These are phyloP conservation scores for Delonix regia DNA, from an alignment of 306 rosid genomes.

Conservation along the genomic window DNA sequence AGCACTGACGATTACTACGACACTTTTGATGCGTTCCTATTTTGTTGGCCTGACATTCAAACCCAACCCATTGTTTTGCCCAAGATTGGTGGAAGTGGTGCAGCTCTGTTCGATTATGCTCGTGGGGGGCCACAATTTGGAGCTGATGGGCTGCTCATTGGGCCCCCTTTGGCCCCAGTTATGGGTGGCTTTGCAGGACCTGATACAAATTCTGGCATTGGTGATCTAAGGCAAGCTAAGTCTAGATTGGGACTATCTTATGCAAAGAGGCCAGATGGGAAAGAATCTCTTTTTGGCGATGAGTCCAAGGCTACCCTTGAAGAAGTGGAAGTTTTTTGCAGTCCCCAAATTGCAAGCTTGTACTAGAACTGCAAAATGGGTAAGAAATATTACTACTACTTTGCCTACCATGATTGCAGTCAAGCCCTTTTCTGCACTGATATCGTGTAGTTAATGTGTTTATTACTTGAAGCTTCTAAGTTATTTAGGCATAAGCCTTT, in stretches of 20 bases:
- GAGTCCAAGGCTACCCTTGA: slow-evolving; percentile 65
- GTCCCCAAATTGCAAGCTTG: slow-evolving; percentile 90
- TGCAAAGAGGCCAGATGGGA: slow-evolving; percentile 87
- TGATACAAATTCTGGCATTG: slow-evolving; percentile 55
- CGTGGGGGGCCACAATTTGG: slow-evolving; percentile 91
- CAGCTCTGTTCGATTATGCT: slow-evolving; percentile 55
- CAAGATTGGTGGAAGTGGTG: slow-evolving; percentile 56
- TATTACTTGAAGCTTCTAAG: slow-evolving; percentile 25
- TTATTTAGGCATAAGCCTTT: slow-evolving; percentile 2
- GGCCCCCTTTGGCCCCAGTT: slow-evolving; percentile 55
- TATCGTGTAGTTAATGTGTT: slow-evolving; percentile 4
- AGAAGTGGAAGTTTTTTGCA: slow-evolving; percentile 85
- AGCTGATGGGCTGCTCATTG: slow-evolving; percentile 77
- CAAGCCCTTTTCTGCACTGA: background rate
- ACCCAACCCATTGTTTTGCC: slow-evolving; percentile 43
- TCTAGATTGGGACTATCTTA: slow-evolving; percentile 86
- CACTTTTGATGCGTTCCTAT: slow-evolving; percentile 83
- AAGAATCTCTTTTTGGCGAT: slow-evolving; percentile 82
- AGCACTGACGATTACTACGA: slow-evolving; percentile 95
- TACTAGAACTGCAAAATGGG: slow-evolving; percentile 50
- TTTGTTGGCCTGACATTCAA: slow-evolving; percentile 47
- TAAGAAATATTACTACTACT: background rate
- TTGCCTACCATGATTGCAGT: background rate
- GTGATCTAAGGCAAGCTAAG: slow-evolving; percentile 82
- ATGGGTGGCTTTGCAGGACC: slow-evolving; percentile 64